Evolutionary conservation across 192 early-diverging fungal species (phyloP), one percentile per base, ranked within the genome.

Genomic region (Diversispora epigaea): DNA sequence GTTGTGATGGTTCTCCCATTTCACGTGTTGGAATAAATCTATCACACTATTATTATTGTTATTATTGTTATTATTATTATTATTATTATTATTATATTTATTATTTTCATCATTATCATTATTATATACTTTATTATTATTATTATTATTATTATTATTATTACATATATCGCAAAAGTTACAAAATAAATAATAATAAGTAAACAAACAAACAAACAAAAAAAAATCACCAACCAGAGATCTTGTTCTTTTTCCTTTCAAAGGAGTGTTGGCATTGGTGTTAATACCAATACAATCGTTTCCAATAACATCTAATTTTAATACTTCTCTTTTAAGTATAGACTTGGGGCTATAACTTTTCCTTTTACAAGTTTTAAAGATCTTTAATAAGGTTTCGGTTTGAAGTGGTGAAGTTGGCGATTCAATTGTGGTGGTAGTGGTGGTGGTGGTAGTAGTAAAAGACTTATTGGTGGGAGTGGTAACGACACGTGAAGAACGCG

Each of bases 1-100:
- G 90, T 8, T 89, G 84, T 0, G 91, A 89, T 0, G 86, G 79
- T 46, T 89, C 77, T 61, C 92, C 85, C 83, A 91, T 93, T 17
- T 79, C 82, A 61, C 93, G 89, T 73, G 85, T 93, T 2, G 96
- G 95, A 72, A 97, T 95, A 80, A 96, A 96, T 21, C 96, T 87
- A 77, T 97, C 96, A 77, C 89, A 88, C 83, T 90, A 80, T 25
- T 10, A 57, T 0, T 55, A 8, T 4, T 22, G n/a, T 43, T 62
- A 41, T 32, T 6, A 40, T 43, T 10, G 12, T 12, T 49, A 55
- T 3, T 55, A 9, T 32, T 32, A 32, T 32, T 32, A 32, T 32
- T 32, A 32, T 32, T 32, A 32, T 32, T 32, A 32, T 32, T 1
- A 32, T 32, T 32, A 32, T 32, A 0, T 32, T 21, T 2, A 61